These are phyloP conservation scores for Smittium mucronatum DNA, from an alignment of 371 early-diverging fungal genomes.

Conservation along the genomic window DNA sequence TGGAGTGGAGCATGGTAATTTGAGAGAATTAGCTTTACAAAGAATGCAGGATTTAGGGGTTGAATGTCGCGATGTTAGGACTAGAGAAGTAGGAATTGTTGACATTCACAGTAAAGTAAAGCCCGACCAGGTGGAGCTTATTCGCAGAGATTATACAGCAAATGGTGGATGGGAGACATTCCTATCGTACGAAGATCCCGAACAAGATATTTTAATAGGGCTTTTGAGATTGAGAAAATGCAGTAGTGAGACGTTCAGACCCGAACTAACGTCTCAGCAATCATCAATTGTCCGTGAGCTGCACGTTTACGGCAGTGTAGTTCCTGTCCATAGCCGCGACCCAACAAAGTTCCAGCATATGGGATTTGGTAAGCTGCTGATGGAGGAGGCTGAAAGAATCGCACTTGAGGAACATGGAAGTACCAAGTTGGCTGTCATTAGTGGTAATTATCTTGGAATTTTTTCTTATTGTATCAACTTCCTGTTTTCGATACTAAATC, in stretches of 20 bases:
- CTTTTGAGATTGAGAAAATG: conserved; percentile 95
- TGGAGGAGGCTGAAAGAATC: conserved; percentile 99
- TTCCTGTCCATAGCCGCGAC: conserved; percentile 92
- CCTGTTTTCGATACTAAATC: background rate
- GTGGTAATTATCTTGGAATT: conserved; percentile 34
- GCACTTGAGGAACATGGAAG: conserved; percentile 97
- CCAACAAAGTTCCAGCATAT: conserved; percentile 99
- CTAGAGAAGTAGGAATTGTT: conserved; percentile 98
- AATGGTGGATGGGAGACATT: conserved; percentile 99
- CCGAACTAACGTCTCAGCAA: conserved; percentile 69
- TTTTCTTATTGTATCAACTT: conserved; percentile 20
- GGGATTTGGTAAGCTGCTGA: conserved; percentile 96
- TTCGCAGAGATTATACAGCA: conserved; percentile 97
- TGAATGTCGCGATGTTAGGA: conserved; percentile 97
- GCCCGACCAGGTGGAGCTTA: conserved; percentile 91
- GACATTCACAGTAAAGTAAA: conserved; percentile 94
- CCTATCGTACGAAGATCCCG: conserved; percentile 97
- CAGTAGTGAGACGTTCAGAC: conserved; percentile 75
- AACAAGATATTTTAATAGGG: conserved; percentile 96
- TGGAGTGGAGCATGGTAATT: conserved; percentile 99
- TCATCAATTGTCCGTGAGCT: conserved; percentile 96
- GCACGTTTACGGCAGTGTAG: conserved; percentile 98
- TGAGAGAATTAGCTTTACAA: conserved; percentile 93
- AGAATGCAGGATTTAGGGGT: conserved; percentile 97
- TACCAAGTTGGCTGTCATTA: conserved; percentile 94